These are phyloP conservation scores for Pythium grandisporangium DNA, from an alignment of 352 stramenopile species.

Conservation along the genomic window DNA sequence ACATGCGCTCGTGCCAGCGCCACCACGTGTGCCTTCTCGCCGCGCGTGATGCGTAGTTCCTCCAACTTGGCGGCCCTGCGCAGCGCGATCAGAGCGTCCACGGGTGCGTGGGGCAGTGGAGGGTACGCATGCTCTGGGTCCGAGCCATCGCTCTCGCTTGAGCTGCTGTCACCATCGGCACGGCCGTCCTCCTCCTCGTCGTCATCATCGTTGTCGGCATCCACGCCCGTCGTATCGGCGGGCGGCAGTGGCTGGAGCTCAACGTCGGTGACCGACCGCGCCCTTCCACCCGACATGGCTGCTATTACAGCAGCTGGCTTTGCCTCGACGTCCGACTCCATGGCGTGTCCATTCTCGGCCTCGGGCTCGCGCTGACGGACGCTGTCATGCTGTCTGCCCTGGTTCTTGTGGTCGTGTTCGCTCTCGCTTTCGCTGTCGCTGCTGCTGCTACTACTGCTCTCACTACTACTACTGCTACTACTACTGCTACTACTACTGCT, in stretches of 20 bases:
- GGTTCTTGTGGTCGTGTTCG: constrained; percentile 1
- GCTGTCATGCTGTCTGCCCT: too few relatives aligned
- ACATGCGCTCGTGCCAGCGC: constrained; percentile 5
- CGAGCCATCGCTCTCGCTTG: constrained; percentile 33
- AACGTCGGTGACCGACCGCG: too few relatives aligned
- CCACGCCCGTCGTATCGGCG: too few relatives aligned
- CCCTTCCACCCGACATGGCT: too few relatives aligned
- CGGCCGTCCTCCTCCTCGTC: constrained; percentile 6
- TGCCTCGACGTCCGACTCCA: too few relatives aligned
- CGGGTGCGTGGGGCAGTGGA: constrained; percentile 33
- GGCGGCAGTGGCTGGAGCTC: too few relatives aligned
- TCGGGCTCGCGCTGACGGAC: too few relatives aligned
- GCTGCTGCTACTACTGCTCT: constrained; percentile 4
- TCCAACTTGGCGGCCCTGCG: constrained; percentile 42
- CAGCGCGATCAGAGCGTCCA: constrained; percentile 46
- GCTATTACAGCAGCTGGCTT: too few relatives aligned
- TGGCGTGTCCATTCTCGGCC: too few relatives aligned
- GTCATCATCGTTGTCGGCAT: constrained; percentile 2
- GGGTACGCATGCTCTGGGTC: constrained; percentile 60
- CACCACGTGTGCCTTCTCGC: constrained; percentile 22
- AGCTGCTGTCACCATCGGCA: constrained; percentile 32
- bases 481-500: constrained; percentile 15
- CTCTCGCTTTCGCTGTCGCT: constrained; percentile 1
- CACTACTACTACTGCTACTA: not conserved
- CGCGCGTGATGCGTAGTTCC: constrained; percentile 36